Conservation (phyloP, 495 filamentous ascomycete genomes). For the Talaromyces ruber region DNA sequence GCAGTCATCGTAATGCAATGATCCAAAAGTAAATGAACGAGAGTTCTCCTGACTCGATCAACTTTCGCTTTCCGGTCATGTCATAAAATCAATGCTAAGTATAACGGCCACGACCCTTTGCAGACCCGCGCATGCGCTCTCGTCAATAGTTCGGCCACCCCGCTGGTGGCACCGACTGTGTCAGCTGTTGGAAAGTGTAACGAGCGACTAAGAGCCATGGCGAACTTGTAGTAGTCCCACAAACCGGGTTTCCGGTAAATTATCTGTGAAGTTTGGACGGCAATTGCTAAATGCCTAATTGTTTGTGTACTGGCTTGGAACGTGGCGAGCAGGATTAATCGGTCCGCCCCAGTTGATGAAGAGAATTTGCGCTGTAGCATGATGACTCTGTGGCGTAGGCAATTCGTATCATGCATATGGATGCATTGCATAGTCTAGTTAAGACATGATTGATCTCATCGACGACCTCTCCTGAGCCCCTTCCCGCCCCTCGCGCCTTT, state of each 20-base stretch:
- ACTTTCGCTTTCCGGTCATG: not conserved
- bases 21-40: not conserved
- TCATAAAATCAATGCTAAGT: not conserved
- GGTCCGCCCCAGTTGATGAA: not conserved
- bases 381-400: not conserved
- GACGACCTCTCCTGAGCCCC: constrained; percentile 9
- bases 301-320: not conserved
- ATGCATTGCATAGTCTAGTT: not conserved
- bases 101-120: not conserved
- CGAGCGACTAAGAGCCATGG: not conserved
- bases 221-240: not conserved
- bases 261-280: not conserved
- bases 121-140: not conserved
- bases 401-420: not conserved
- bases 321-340: not conserved
- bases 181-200: not conserved
- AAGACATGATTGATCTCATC: not conserved
- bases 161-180: not conserved
- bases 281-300: no score
- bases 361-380: not conserved
- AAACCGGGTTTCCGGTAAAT: not conserved
- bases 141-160: not conserved
- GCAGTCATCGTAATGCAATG: not conserved
- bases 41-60: not conserved
- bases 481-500: constrained; percentile 19